These are phyloP conservation scores for Daldinia sp. DNA, from an alignment of 2,329 filamentous ascomycete genomes.

Conservation along the genomic window DNA sequence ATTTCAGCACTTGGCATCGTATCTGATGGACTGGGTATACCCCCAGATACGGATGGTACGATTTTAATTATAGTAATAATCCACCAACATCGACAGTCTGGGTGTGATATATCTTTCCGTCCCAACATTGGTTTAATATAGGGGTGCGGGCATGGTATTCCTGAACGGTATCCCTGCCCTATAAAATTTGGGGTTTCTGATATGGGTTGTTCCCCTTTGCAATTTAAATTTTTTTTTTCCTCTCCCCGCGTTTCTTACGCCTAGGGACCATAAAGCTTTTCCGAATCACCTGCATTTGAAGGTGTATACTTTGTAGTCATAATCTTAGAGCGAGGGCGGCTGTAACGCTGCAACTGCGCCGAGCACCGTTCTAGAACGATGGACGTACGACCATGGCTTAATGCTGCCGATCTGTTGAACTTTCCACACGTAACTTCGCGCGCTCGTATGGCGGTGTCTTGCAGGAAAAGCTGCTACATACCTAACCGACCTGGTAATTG, in stretches of 20 bases:
- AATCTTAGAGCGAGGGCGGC: not conserved
- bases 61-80: constrained; percentile 14
- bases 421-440: not conserved
- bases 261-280: not conserved
- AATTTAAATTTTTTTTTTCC: not conserved
- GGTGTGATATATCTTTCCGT: not conserved
- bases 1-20: constrained; percentile 2
- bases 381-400: not conserved
- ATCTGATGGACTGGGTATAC: constrained; percentile 4
- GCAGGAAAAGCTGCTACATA: not conserved
- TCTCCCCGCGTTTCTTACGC: not conserved
- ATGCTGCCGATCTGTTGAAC: constrained; percentile 5
- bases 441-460: not conserved
- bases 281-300: not conserved
- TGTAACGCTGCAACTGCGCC: not conserved
- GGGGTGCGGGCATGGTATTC: not conserved
- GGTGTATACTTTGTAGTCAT: not conserved
- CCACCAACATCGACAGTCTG: not conserved
- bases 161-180: not conserved
- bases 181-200: not conserved
- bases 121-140: not conserved
- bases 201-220: not conserved
- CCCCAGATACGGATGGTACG: constrained; percentile 1
- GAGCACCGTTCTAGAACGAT: constrained; percentile 1
- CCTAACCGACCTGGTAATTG: not conserved